These are phyloP conservation scores for Podosphaera xanthii DNA, from an alignment of 2,329 filamentous ascomycete species.

Conservation along the genomic window DNA sequence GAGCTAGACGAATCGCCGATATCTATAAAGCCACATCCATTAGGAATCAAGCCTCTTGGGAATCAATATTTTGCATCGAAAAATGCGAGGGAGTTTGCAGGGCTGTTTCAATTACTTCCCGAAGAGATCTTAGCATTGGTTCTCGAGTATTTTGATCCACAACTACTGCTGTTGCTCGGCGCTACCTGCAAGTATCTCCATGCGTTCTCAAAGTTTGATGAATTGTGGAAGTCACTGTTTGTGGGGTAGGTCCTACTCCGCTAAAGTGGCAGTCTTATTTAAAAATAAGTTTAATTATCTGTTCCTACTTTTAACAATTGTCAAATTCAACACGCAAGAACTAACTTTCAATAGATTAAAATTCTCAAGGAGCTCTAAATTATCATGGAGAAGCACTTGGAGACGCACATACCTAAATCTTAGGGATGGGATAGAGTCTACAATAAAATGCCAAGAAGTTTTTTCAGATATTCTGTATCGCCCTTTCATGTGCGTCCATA, in stretches of 20 bases:
- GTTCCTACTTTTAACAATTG: background rate
- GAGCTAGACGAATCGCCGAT: conserved; percentile 21
- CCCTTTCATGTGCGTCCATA: conserved; percentile 72
- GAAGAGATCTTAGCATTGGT: conserved; percentile 62
- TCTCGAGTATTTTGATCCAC: conserved; percentile 49
- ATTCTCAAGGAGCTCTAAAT: conserved; percentile 13
- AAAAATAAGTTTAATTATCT: background rate
- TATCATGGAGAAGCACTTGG: conserved; percentile 61
- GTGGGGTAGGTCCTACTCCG: conserved; percentile 31
- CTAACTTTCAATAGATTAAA: conserved; percentile 8
- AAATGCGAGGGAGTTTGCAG: conserved; percentile 44
- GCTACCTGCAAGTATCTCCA: conserved; percentile 67
- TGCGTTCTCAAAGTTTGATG: conserved; percentile 64
- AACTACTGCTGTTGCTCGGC: conserved; percentile 40
- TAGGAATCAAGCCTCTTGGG: conserved; percentile 67
- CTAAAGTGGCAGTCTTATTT: background rate
- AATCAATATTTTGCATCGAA: conserved; percentile 48
- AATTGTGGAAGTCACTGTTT: conserved; percentile 73
- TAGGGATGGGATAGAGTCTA: conserved; percentile 25
- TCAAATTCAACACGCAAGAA: background rate
- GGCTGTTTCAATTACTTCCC: conserved; percentile 43
- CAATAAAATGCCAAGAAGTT: conserved; percentile 50
- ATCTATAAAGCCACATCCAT: conserved; percentile 53
- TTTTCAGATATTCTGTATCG: conserved; percentile 81
- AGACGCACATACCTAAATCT: conserved; percentile 51